Base-by-base conservation (phyloP, 345 rosid species). In the Arabidopsis suecica region DNA sequence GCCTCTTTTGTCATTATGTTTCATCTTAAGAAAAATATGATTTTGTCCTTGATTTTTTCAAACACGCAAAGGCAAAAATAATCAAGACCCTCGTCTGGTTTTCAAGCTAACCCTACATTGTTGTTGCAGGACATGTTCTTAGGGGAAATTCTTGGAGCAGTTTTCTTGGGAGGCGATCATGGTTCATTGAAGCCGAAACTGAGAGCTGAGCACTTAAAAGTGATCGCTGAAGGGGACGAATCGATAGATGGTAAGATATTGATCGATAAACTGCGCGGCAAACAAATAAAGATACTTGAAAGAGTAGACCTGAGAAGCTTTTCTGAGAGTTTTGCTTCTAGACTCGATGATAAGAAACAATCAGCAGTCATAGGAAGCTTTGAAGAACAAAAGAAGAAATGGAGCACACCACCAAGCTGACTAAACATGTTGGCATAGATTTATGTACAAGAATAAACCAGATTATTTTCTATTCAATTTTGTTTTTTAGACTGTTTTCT, bases 141-240 rank as follows among this genome's bases (percentile, higher is more conserved):
- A 75, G 97, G 98, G 3, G 97, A 94, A 80, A 77, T 91, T 62
- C 81, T 88, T 20, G 98, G 98, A 14, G 96, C 94, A 8, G 79
- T 87, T n/a, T 73, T 74, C 53, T 49, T 91, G 76, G 91, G 83
- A 5, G 77, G 71, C 22, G 80, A 86, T 64, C 54, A 78, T 9
- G 65, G 84, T 16, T 40, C 33, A 56, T 56, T 93, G 75, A 85
- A 84, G 30, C 83, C 85, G 4, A 70, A 61, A 60, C 67, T 83
- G 14, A 56, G 69, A 74, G 61, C 30, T 51, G 81, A 83, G 75
- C 66, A 80, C 5, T 41, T 94, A 72, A 86, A 60, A 79, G 87
- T 91, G 18, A 16, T 81, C 0, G 84, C 90, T 9, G 80, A 81
- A 76, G 95, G 92, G 6, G 83, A 42, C 14, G 92, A 85, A 74